Evolutionary conservation across 176 grass and related monocot species (phyloP), one percentile per base, ranked within the genome.

Genomic region (Themeda triandra): DNA sequence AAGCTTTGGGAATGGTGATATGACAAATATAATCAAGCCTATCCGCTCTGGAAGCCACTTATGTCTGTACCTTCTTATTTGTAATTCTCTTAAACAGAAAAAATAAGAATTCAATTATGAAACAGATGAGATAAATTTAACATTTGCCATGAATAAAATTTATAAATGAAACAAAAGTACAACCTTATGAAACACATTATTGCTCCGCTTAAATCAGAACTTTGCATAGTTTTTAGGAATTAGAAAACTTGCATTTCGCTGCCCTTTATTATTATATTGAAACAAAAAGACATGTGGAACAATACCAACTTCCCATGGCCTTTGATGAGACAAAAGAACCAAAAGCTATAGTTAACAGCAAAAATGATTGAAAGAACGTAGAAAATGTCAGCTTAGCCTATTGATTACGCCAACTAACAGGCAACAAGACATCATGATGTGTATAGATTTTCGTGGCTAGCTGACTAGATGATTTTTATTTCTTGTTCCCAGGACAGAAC

Each of bases 71-170:
- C 81, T 75, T 83, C 63, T 11, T 15, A 15, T 63, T 73, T 62
- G n/a, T 30, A 28, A 42, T 62, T 44, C 17, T 44, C 67, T 35
- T 40, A 18, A 36, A 58, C 17, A 19, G 69, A 58, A 70, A 70
- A 39, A 4, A 4, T 4, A 33, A 58, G 17, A 39, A 77, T 2
- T 36, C 21, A 39, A 60, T 39, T n/a, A 77, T 60, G 11, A 77
- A 80, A 82, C 58, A 63, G 23, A 82, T 62, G 15, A 28, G 37
- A 76, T 44, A 45, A 54, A 56, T 81, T 80, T 8, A 40, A 87
- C 32, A 68, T 45, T 77, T 82, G 10, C 8, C 9, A 29, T 54
- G 36, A 69, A 71, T 12, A 41, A 41, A 65, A 66, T 15, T 21
- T 69, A 69, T 77, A 76, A 29, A 66, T 60, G 49, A 6, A 13